Conservation (phyloP, 148 eudicot species). For the Bassia scoparia region DNA sequence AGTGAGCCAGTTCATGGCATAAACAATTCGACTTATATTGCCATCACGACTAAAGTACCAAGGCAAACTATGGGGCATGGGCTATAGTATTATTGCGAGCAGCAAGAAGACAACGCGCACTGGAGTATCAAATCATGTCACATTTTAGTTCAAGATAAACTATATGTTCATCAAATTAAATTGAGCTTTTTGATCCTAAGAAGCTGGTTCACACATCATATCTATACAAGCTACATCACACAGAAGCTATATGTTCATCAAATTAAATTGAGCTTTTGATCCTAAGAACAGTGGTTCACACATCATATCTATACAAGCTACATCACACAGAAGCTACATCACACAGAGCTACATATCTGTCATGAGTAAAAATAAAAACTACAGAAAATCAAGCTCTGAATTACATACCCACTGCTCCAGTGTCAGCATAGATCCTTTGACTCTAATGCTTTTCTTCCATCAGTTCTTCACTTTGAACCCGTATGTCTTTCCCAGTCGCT, state of each 20-base stretch:
- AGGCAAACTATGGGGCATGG: not conserved
- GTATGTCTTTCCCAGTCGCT: constrained; percentile 89
- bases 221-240: constrained; percentile 1
- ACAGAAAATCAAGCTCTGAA: constrained; percentile 12
- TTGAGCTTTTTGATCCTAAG: not conserved
- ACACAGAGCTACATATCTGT: constrained; percentile 3
- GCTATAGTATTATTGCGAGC: not conserved
- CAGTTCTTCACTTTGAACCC: constrained; percentile 62
- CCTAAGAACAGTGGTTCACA: not conserved
- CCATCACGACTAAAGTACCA: not conserved
- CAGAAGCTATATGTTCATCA: too few species aligned
- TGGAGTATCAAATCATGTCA: too few species aligned
- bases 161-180: too few species aligned
- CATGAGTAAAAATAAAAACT: not conserved
- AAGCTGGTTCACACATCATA: not conserved
- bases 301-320: constrained; percentile 1
- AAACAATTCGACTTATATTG: not conserved
- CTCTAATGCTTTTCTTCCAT: constrained; percentile 70
- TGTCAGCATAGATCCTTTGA: constrained; percentile 63
- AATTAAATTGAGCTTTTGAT: not conserved
- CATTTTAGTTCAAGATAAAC: not conserved
- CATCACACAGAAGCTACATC: not conserved
- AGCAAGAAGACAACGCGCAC: not conserved
- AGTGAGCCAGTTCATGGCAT: not conserved
- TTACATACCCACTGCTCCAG: constrained; percentile 80